A percentile compares a stretch with the other conserved stretches of the same genome.
These are phyloP conservation scores for Gomphus bonarii DNA, from an alignment of 1,284 basidiomycete genomes.

Conservation along the genomic window DNA sequence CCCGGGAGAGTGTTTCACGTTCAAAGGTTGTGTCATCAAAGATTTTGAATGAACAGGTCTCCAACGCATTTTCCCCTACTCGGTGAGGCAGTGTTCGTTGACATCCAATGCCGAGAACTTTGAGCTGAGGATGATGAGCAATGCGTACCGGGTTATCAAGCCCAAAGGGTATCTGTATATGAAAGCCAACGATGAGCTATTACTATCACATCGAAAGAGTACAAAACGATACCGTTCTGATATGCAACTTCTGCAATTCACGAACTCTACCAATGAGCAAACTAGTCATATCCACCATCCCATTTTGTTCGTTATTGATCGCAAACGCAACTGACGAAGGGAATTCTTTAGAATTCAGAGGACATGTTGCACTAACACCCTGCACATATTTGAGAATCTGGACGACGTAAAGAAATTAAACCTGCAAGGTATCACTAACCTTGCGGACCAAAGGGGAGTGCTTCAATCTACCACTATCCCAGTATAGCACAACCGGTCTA, in stretches of 20 bases:
- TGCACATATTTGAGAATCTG: conserved; percentile 20
- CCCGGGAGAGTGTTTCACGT: conserved; percentile 32
- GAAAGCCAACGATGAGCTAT: neutral
- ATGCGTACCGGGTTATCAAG: conserved; percentile 57
- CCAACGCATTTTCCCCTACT: conserved; percentile 39
- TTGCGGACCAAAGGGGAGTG: conserved; percentile 68
- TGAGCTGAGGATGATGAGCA: conserved; percentile 41
- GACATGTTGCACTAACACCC: conserved; percentile 50
- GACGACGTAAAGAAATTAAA: neutral
- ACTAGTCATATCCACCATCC: conserved; percentile 24
- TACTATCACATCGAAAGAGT: neutral
- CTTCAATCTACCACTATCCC: conserved; percentile 53
- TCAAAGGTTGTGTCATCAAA: conserved; percentile 57
- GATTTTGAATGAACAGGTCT: conserved; percentile 52
- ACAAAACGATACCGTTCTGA: conserved; percentile 51
- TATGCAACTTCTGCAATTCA: conserved; percentile 74
- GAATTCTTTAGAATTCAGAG: conserved; percentile 38
- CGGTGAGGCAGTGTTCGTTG: conserved; percentile 40
- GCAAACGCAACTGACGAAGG: conserved; percentile 49
- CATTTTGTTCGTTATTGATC: conserved; percentile 19
- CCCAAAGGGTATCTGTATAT: conserved; percentile 53
- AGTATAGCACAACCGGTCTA: conserved; percentile 53
- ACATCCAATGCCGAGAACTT: conserved; percentile 57
- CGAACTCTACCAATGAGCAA: conserved; percentile 56
- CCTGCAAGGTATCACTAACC: conserved; percentile 30